Evolutionary conservation across 495 filamentous ascomycete genomes (phyloP), one percentile per base, ranked within the genome.

Genomic region (Xylona heveae): DNA sequence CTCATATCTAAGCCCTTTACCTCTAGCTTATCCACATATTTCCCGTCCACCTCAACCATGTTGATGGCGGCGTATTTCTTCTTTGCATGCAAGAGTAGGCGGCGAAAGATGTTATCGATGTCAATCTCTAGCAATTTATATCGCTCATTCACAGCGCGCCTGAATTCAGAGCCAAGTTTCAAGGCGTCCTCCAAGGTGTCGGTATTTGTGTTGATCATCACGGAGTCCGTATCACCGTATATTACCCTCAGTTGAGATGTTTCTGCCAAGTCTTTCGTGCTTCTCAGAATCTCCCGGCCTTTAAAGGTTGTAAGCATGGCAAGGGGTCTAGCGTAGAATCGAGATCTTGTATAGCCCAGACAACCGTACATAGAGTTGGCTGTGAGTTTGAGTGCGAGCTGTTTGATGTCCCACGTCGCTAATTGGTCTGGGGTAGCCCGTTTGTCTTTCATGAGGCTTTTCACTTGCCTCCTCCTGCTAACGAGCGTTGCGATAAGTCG

Each of bases 361-460:
- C 88, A 97, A 34, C 88, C 88, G 52, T 97, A 97, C 88, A 97
- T 97, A 39, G 90, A 95, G 56, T 97, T 97, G 36, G 88, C 88
- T 12, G 88, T 97, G 28, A 95, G 65, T 57, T 97, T 97, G 40
- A 97, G 64, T 19, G 88, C 88, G 46, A 91, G 60, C 51, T 97
- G 88, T 48, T 90, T 95, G 41, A 93, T 94, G 44, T 97, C 90
- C 84, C 84, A 97, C n/a, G 82, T 69, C 6, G 78, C 71, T 33
- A 92, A 68, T 50, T 97, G 66, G 35, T 93, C 81, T 8, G 74
- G 57, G 1, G 81, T 85, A 7, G 84, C 83, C 20, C 56, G 69
- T 45, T 81, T 88, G 51, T 80, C 75, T 48, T 95, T 97, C 88
- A 97, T 97, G 37, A 92, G 57, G 36, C 70, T 76, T 58, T 97